Evolutionary conservation across 2,329 filamentous ascomycete genomes (phyloP).

Genomic region (Aureobasidium sp.): DNA sequence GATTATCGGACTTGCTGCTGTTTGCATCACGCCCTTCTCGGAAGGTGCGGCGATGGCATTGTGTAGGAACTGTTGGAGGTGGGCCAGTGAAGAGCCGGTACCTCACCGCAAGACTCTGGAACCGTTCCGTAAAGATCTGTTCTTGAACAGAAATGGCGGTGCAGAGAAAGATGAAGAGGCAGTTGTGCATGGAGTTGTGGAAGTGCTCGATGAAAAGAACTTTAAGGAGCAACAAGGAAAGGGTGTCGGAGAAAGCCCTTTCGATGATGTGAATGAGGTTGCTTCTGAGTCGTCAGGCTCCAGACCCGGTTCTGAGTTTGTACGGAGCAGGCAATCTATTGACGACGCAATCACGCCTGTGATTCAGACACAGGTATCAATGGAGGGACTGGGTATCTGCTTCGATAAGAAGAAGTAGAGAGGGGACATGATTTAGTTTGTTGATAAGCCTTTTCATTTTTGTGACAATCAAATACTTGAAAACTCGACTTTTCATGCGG

Average conservation of each 20-base stretch:
- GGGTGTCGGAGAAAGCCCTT: background rate
- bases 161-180: conserved; percentile 5
- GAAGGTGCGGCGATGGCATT: background rate
- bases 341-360: background rate
- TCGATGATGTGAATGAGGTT: background rate
- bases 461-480: too few relatives aligned
- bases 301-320: background rate
- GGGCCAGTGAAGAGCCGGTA: conserved; percentile 22
- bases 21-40: background rate
- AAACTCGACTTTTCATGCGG: too few relatives aligned
- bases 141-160: conserved; percentile 17
- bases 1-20: conserved; percentile 18
- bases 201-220: conserved; percentile 1
- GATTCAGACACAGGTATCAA: background rate
- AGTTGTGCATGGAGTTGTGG: background rate
- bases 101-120: conserved; percentile 21
- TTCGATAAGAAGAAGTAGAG: background rate
- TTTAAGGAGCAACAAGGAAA: background rate
- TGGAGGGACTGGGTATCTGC: background rate
- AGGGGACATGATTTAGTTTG: background rate
- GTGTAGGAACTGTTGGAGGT: conserved; percentile 21
- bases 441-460: background rate
- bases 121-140: conserved; percentile 22
- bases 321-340: background rate
- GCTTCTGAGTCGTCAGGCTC: background rate